A percentile compares a stretch with the other conserved stretches of the same genome.
Conservation (phyloP, 2,329 filamentous ascomycete species). For the Arthrobotrys megalospora region DNA sequence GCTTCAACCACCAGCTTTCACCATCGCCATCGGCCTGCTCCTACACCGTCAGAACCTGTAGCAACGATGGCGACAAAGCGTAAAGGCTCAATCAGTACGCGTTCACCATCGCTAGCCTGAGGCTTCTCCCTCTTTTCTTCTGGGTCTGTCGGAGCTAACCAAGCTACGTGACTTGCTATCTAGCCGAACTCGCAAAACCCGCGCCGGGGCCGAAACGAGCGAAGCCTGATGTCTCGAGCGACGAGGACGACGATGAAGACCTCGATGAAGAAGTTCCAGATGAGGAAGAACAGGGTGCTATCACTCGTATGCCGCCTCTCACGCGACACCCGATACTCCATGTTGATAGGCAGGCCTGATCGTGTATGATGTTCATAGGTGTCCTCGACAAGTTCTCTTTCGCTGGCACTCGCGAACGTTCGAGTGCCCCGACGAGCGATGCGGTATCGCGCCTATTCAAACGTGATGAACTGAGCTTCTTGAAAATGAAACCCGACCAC, state of each 20-base stretch:
- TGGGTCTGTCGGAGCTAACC: conserved; percentile 39
- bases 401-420: conserved; percentile 70
- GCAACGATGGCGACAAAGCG: conserved; percentile 60
- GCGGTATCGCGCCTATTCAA: conserved; percentile 73
- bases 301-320: conserved; percentile 42
- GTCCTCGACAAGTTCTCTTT: conserved; percentile 69
- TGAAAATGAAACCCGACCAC: conserved; percentile 88
- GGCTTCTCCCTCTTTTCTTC: conserved; percentile 17
- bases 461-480: conserved; percentile 83
- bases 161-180: conserved; percentile 24
- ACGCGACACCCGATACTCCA: background rate
- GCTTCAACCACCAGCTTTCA: conserved; percentile 5
- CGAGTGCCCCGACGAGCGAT: conserved; percentile 69
- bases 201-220: conserved; percentile 48
- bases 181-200: conserved; percentile 52
- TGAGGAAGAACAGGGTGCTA: conserved; percentile 53
- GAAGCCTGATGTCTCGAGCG: conserved; percentile 49
- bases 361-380: conserved; percentile 49
- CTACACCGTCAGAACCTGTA: conserved; percentile 9
- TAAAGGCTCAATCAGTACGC: conserved; percentile 59
- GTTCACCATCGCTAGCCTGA: background rate
- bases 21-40: conserved; percentile 38
- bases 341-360: conserved; percentile 11
- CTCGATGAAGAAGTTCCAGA: conserved; percentile 52
- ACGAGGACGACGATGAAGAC: conserved; percentile 43